Percentiles rank a stretch among this genome's conserved stretches.
phyloP scores from a whole-genome alignment of 1,139 yeast genomes.

The Yamadazyma atlantica region DNA sequence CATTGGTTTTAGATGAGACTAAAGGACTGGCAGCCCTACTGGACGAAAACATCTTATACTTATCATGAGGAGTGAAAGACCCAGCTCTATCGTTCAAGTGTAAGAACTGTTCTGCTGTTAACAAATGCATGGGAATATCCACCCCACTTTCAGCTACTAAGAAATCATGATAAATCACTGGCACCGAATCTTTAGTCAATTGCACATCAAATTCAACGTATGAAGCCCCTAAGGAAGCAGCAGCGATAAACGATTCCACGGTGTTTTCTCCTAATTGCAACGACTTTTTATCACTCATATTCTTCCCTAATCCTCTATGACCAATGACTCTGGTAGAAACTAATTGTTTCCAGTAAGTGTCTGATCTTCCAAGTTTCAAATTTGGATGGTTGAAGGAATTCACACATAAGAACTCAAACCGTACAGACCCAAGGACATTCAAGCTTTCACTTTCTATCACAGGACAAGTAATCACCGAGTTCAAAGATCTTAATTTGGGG shows the following conservation, averaged over 20 bases:
- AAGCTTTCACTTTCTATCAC: slow-evolving; percentile 69
- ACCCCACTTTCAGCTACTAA: slow-evolving; percentile 94
- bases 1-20: slow-evolving; percentile 10
- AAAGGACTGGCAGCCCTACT: slow-evolving; percentile 11
- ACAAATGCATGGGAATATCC: slow-evolving; percentile 92
- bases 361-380: slow-evolving; percentile 67
- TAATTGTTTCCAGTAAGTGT: slow-evolving; percentile 89
- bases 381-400: slow-evolving; percentile 73
- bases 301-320: slow-evolving; percentile 94
- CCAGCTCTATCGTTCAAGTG: slow-evolving; percentile 47
- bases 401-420: slow-evolving; percentile 73
- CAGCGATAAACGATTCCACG: slow-evolving; percentile 92
- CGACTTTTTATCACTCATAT: slow-evolving; percentile 58
- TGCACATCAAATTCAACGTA: slow-evolving; percentile 97
- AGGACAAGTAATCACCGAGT: slow-evolving; percentile 71
- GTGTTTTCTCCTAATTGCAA: slow-evolving; percentile 96
- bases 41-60: slow-evolving; percentile 5
- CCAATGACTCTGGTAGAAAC: slow-evolving; percentile 93
- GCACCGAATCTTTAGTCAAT: slow-evolving; percentile 87
- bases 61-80: slow-evolving; percentile 6
- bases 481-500: slow-evolving; percentile 62
- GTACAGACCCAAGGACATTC: slow-evolving; percentile 73
- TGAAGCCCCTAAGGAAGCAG: slow-evolving; percentile 91
- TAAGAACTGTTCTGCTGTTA: slow-evolving; percentile 87
- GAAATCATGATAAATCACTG: slow-evolving; percentile 94